Evolutionary conservation across 371 early-diverging fungal genomes (phyloP), one percentile per base, ranked within the genome.

Genomic region (Circinella umbellata): DNA sequence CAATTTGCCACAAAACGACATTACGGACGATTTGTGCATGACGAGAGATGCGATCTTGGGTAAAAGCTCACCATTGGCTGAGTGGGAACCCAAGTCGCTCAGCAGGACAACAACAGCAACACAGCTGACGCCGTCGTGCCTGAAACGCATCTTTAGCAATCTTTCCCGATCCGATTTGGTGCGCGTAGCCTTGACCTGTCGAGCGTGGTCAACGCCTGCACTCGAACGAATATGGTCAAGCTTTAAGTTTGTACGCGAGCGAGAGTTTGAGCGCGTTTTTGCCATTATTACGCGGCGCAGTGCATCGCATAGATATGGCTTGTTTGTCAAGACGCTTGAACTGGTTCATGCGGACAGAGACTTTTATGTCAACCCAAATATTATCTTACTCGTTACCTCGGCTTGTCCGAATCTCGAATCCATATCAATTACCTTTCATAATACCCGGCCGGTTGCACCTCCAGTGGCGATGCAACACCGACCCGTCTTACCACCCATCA

Each of bases 251-350:
- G 70, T 74, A 13, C 74, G 76, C 64, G 76, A 78, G 55, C 68
- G 73, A 72, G 81, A 81, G 10, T 83, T 81, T 61, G 84, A 83
- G 68, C 72, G 80, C 61, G 76, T 76, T 53, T 83, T 83, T 68
- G 68, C 75, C 48, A 75, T 81, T 37, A 66, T 83, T 27, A 68
- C 84, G n/a, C 74, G 71, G 38, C 70, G 66, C 38, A 75, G 68
- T 61, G 70, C 76, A 2, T 60, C 72, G 3, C 62, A 62, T n/a
- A 71, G 68, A 4, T 81, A 83, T 63, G 80, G 80, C 20, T 63
- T 66, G 8, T 76, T 67, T 62, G 78, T 83, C 67, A 76, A 75
- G 27, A 63, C 73, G 46, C 61, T 83, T 10, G 80, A 80, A 48
- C 74, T 83, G 35, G 63, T 75, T 18, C 84, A 83, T 42, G 76